Base-by-base conservation (phyloP, 306 rosid genomes). In the Gleditsia sinensis region DNA sequence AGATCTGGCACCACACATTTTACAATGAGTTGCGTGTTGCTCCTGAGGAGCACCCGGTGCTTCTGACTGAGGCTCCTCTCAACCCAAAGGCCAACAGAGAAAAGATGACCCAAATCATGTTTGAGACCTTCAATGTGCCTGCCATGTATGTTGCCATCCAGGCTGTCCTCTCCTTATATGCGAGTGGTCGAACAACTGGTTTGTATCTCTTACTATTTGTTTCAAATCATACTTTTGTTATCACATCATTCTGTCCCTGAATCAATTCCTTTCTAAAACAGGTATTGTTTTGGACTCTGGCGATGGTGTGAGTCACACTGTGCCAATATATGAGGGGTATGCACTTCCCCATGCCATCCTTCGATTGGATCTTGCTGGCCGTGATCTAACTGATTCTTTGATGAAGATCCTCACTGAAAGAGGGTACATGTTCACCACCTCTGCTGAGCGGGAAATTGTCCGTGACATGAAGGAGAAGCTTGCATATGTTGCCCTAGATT, bases 381-480 rank as follows among this genome's bases (percentile, higher is more conserved):
- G 96, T 66, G 96, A 90, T 80, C 85, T 90, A 7, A 90, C 96
- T 50, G 96, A 90, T 63, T 66, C 89, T 7, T 77, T 90, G 85
- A 87, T 90, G 96, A 90, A 90, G 89, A 90, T 90, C 66, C 92
- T 90, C 72, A 90, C 96, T 4, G 96, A 90, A 78, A 88, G 96
- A 79, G 96, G 96, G 65, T 90, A 90, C 84, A 90, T 90, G 96
- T 90, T 90, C 87, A 90, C 96, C 67, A 90, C 96, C 83, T 88
- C 96, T 53, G 96, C 96, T 3, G 96, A 90, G 73, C 91, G 93
- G 83, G 96, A 90, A 90, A 90, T 90, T 90, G 96, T 90, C 72
- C 91, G 96, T 76, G 96, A 88, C 86, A 90, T 90, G 88, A 90
- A 90, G 87, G 96, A 90, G 83, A 90, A 90, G 88, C 92, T 90